Base-by-base conservation (phyloP, 306 rosid genomes). In the Nissolia schottii region DNA sequence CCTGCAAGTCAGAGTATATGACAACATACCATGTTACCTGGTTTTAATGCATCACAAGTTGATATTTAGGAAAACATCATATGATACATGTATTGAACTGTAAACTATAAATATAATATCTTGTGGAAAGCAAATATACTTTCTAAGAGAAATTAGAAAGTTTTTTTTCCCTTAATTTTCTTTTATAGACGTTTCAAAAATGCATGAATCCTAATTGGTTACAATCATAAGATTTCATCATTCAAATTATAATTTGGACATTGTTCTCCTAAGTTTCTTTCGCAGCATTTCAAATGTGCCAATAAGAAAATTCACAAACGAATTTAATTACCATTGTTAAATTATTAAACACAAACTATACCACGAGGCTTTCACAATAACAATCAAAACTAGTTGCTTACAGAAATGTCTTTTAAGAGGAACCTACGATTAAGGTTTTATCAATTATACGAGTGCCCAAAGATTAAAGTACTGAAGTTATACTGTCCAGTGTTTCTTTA, bases 1-100 rank as follows among this genome's bases (percentile, higher is more conserved):
- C 77, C 98, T 94, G 89, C 85, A 74, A 73, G 70, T 49, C 62
- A 81, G 5, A 45, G 62, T 38, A 79, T 12, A 69, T 28, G 65
- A 64, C 13, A 29, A 54, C 59, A 70, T 55, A 79, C 74, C 12
- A 50, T 29, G 31, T 55, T 46, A 63, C 70, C 24, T 27, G 64
- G 54, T 58, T 65, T 71, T 23, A 38, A 58, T 35, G 75, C 48
- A 58, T 50, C 2, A 41, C 19, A 22, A 59, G 56, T 20, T 37
- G 11, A 24, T 62, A 40, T 27, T 25, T 43, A 53, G 60, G 55
- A 41, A 37, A 70, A 43, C n/a, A 23, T 49, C 62, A 53, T 32
- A 41, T 24, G 74, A 54, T 66, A 20, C 41, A 48, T 31, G 16
- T 27, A 56, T 38, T 34, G 23, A 67, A 62, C 57, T 18, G 73